These are phyloP conservation scores for Paramecium caudatum DNA, from an alignment of 73 alveolate genomes.

Conservation along the genomic window DNA sequence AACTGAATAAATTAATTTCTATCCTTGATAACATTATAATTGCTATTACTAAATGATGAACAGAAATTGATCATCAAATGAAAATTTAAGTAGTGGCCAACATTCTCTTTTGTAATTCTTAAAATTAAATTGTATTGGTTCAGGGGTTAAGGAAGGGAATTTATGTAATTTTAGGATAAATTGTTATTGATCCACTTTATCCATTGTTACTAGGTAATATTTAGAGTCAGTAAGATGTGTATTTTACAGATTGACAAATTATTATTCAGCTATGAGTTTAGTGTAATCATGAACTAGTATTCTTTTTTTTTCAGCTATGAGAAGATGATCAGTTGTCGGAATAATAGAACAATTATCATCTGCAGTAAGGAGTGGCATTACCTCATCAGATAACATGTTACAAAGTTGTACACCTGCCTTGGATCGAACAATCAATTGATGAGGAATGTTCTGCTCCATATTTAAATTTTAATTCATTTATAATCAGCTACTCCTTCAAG, in stretches of 20 bases:
- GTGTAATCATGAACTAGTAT: constrained; percentile 25
- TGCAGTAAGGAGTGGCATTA: constrained; percentile 22
- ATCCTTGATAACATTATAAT: not conserved
- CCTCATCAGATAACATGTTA: constrained; percentile 1
- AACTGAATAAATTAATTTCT: not conserved
- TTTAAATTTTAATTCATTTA: not conserved
- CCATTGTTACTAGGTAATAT: not conserved
- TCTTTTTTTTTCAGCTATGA: not conserved
- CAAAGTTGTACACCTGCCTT: constrained; percentile 29
- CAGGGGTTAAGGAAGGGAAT: not conserved
- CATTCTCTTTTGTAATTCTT: constrained; percentile 51
- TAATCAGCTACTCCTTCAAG: constrained; percentile 43
- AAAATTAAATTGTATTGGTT: not conserved
- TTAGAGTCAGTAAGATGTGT: not conserved
- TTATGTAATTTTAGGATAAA: not conserved
- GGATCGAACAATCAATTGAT: constrained; percentile 9
- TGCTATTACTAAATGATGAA: not conserved
- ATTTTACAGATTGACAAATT: not conserved
- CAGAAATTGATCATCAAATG: constrained; percentile 36
- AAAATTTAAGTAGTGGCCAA: constrained; percentile 1
- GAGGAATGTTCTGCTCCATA: constrained; percentile 63
- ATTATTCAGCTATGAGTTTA: not conserved
- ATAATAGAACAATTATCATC: not conserved
- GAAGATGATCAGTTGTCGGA: not conserved
- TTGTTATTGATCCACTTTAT: not conserved